Base-by-base conservation (phyloP, 257 asterid species). In the Buddleja alternifolia region DNA sequence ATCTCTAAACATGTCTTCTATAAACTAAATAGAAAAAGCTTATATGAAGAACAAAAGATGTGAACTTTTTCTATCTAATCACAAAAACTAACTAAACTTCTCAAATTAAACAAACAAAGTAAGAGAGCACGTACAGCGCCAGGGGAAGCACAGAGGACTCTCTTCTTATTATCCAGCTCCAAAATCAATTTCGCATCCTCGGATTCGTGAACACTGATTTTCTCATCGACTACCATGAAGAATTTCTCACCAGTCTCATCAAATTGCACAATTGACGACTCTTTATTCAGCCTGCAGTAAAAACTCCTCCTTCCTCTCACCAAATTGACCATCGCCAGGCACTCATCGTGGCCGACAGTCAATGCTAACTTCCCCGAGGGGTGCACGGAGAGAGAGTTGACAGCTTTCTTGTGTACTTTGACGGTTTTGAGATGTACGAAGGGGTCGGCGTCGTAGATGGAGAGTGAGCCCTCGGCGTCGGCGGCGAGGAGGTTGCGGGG, bases 301-400 rank as follows among this genome's bases (percentile, higher is more conserved):
- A 88, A 90, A 62, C 97, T 85, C 77, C 96, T 71, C 74, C 91
- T 81, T 11, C 99, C 97, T 45, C 97, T 78, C 11, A 88, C 93
- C 86, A 90, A 85, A 81, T 93, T 89, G 62, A 90, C 86, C 90
- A 93, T 85, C 37, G 96, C 96, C 82, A 93, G 59, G 67, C 93
- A 88, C 16, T 83, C 86, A 42, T 93, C 99, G 48, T 89, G 86
- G n/a, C 95, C 96, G 2, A 88, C 96, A 8, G 93, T 74, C 73
- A 93, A 70, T 14, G 94, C 95, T 19, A 93, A 34, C 88, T 79
- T 80, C 59, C 99, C 99, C 1, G 96, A 86, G 3, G 96, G 96
- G 67, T 93, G 99, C 25, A 90, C 83, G 3, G 96, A 72, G 6
- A 93, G 63, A 10, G 88, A 84, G 54, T 93, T 93, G 65, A 93